A percentile compares a stretch with the other conserved stretches of the same genome.
These are phyloP conservation scores for Aspergillus olivimuriae DNA, from an alignment of 495 filamentous ascomycete genomes.

Conservation along the genomic window DNA sequence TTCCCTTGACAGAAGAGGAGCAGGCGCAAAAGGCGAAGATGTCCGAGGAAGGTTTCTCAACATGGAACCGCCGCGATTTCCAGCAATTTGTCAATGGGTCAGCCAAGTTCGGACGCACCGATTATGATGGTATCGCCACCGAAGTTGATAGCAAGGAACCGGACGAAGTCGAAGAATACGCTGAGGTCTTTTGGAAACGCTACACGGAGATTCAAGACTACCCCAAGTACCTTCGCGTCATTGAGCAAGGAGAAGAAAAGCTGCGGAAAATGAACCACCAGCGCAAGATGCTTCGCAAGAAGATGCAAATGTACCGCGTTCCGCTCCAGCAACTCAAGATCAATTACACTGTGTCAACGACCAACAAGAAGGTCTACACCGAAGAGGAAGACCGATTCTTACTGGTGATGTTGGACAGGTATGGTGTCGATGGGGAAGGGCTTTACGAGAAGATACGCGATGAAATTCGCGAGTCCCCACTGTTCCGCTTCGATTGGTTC, in stretches of 20 bases:
- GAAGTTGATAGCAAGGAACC: constrained; percentile 89
- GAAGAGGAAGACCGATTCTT: constrained; percentile 98
- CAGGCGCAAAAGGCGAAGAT: constrained; percentile 73
- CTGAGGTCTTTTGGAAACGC: constrained; percentile 89
- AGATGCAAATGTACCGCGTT: constrained; percentile 91
- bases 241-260: constrained; percentile 89
- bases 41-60: constrained; percentile 77
- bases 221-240: constrained; percentile 75
- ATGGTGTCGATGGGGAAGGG: constrained; percentile 78
- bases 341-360: constrained; percentile 97
- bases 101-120: constrained; percentile 80
- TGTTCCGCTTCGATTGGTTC: constrained; percentile 99
- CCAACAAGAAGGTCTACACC: constrained; percentile 99
- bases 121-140: constrained; percentile 75
- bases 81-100: constrained; percentile 96
- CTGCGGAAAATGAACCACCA: constrained; percentile 84
- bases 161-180: constrained; percentile 80
- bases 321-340: constrained; percentile 97
- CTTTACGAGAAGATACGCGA: constrained; percentile 83
- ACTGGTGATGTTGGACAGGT: constrained; percentile 84
- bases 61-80: constrained; percentile 97
- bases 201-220: constrained; percentile 86
- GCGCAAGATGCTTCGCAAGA: constrained; percentile 87
- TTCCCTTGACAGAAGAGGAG: constrained; percentile 84
- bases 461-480: constrained; percentile 85